A percentile compares a stretch with the other conserved stretches of the same genome.
phyloP scores from a whole-genome alignment of 139 green algal genomes.

The Nannochloris sp. region DNA sequence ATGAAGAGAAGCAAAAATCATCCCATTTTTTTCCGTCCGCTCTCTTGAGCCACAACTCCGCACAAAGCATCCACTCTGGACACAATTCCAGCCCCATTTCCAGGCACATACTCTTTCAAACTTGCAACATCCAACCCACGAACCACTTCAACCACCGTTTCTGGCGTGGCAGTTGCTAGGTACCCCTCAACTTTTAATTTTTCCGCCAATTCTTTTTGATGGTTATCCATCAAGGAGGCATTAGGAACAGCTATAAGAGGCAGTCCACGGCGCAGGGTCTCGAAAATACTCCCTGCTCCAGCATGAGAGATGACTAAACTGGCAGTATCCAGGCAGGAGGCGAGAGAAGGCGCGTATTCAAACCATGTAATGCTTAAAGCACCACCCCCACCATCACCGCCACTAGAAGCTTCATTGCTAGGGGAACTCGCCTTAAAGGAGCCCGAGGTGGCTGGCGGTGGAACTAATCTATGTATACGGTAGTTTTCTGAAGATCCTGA shows the following conservation, averaged over 20 bases:
- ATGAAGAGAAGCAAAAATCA: too few species aligned
- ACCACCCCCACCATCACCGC: too few species aligned
- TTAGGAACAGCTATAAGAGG: conserved; percentile 76
- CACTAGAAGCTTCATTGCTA: conserved; percentile 20
- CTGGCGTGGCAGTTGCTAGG: conserved; percentile 36
- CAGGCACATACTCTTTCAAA: conserved; percentile 39
- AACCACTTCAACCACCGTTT: conserved; percentile 35
- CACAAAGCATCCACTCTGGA: conserved; percentile 27
- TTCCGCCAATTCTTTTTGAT: conserved; percentile 66
- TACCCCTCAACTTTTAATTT: conserved; percentile 47
- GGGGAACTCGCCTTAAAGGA: conserved; percentile 11
- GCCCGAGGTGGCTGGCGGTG: conserved; percentile 34
- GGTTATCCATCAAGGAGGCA: conserved; percentile 76
- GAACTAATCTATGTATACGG: too few species aligned
- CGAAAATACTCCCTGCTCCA: conserved; percentile 76
- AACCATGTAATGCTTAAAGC: conserved; percentile 58
- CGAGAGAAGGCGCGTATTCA: conserved; percentile 57
- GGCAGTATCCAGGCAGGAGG: conserved; percentile 36
- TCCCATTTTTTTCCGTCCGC: too few species aligned
- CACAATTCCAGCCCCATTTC: conserved; percentile 37
- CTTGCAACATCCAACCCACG: conserved; percentile 10
- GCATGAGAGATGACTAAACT: conserved; percentile 77
- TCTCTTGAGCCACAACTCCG: not conserved
- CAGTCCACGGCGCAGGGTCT: conserved; percentile 51
- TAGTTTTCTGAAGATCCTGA: conserved; percentile 23